Evolutionary conservation across 352 stramenopile species (phyloP), one percentile per base, ranked within the genome.

Genomic region (Vaucheria bursata): DNA sequence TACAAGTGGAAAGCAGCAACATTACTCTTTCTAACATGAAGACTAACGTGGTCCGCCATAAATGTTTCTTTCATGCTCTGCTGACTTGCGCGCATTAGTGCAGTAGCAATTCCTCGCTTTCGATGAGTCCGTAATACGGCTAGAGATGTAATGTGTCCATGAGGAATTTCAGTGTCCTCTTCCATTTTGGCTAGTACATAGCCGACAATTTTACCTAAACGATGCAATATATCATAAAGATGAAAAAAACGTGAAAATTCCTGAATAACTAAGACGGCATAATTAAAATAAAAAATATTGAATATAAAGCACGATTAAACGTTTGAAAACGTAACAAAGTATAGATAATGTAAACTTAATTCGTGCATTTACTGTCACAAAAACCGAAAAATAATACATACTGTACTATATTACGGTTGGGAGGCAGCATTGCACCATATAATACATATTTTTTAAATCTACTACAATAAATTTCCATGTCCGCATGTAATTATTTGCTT

Each of bases 171-270:
- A 31, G 88, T 87, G 66, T 95, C 90, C 84, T 94, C 87, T 35
- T 90, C 87, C 96, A 99, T 98, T 85, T 99, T 99, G 37, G 95
- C 96, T 39, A 99, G 86, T 18, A 99, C 96, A 85, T 99, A 99
- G 70, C 97, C 97, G 29, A 99, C 96, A 85, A 99, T 98, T 80
- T 97, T 97, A 66, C 94, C 93, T 80, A 49, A 25, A 31, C 38
- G 49, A 4, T 1, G n/a, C n/a, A n/a, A n/a, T n/a, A n/a, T n/a
- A n/a, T n/a, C n/a, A n/a, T n/a, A n/a, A n/a, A n/a, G 0, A 39
- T 31, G 64, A 25, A 39, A 12, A 12, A 12, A 25, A 64, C 29
- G 49, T 0, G 31, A 64, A 64, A 64, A 31, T 0, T 64, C 25
- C 49, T 29, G 3, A 25, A 64, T 2, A 29, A 29, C 2, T 29